Percentiles rank a stretch among this genome's conserved stretches.
phyloP scores from a whole-genome alignment of 768 basidiomycete species.

The Agaricus blazei region DNA sequence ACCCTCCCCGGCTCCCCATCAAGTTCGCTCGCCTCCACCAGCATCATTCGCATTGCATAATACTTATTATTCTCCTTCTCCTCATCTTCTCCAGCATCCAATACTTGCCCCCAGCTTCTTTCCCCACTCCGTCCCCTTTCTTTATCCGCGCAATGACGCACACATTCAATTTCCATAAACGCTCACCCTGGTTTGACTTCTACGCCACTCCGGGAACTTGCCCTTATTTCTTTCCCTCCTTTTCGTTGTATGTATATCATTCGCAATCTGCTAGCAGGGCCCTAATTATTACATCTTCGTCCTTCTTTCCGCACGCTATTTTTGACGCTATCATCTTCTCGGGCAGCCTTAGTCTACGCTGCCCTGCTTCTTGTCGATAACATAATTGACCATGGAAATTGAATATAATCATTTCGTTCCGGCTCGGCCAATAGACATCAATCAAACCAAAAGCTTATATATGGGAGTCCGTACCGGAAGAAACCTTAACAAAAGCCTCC shows the following conservation, averaged over 20 bases:
- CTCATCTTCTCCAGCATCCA: neutral
- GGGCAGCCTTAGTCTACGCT: too few relatives aligned
- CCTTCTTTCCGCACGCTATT: too few relatives aligned
- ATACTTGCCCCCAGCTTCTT: neutral
- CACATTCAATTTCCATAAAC: constrained; percentile 1
- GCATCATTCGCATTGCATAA: constrained; percentile 3
- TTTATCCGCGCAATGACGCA: neutral
- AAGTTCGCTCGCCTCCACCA: neutral
- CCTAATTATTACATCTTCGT: too few relatives aligned
- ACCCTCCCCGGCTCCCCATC: neutral
- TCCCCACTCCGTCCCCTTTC: neutral
- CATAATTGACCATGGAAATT: too few relatives aligned
- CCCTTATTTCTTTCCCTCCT: too few relatives aligned
- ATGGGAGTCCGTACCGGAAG: too few relatives aligned
- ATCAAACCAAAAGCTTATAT: too few relatives aligned
- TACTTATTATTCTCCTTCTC: neutral
- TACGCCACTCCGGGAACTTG: neutral
- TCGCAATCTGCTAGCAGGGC: neutral
- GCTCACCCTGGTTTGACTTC: neutral
- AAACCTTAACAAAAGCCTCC: too few relatives aligned
- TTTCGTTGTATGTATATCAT: neutral
- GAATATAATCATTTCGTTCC: too few relatives aligned
- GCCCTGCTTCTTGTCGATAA: too few relatives aligned
- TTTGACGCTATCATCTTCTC: too few relatives aligned
- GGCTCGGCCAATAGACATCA: too few relatives aligned